Conservation (phyloP, 148 eudicot genomes). For the Linanthus parryae region DNA sequence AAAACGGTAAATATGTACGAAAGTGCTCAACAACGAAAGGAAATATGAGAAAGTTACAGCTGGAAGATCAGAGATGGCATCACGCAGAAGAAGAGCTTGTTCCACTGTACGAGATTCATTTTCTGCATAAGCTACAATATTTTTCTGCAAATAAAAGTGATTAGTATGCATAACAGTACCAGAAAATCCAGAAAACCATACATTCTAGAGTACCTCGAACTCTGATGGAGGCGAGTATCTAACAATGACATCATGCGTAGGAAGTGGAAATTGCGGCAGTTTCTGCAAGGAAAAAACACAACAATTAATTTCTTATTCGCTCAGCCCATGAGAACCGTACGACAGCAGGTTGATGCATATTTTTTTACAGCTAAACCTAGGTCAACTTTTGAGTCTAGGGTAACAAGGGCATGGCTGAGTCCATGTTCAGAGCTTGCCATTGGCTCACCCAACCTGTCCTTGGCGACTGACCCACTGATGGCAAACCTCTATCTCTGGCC, state of each 20-base stretch:
- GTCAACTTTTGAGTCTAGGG: too few species aligned
- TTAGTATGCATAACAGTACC: constrained; percentile 1
- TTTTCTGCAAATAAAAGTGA: constrained; percentile 38
- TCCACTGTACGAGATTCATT: constrained; percentile 58
- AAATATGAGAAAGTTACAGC: constrained; percentile 30
- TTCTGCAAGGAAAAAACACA: constrained; percentile 29
- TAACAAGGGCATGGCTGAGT: too few species aligned
- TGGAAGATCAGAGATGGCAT: constrained; percentile 86
- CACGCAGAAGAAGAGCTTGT: constrained; percentile 50
- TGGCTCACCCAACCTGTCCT: too few species aligned
- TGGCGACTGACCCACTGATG: too few species aligned
- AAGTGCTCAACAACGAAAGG: constrained; percentile 10
- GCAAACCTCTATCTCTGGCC: too few species aligned
- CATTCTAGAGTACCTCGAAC: constrained; percentile 52
- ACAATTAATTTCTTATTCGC: not conserved
- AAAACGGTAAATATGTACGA: constrained; percentile 6
- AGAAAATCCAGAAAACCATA: constrained; percentile 1
- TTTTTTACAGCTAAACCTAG: too few species aligned
- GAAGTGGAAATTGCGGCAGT: constrained; percentile 86
- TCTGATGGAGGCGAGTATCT: constrained; percentile 57
- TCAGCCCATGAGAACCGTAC: not conserved
- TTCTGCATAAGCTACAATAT: constrained; percentile 76
- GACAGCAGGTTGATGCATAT: too few species aligned
- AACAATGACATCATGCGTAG: constrained; percentile 75
- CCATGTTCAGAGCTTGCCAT: too few species aligned